Evolutionary conservation across 2,329 filamentous ascomycete species (phyloP).

Genomic region (Bipolaris zeicola): DNA sequence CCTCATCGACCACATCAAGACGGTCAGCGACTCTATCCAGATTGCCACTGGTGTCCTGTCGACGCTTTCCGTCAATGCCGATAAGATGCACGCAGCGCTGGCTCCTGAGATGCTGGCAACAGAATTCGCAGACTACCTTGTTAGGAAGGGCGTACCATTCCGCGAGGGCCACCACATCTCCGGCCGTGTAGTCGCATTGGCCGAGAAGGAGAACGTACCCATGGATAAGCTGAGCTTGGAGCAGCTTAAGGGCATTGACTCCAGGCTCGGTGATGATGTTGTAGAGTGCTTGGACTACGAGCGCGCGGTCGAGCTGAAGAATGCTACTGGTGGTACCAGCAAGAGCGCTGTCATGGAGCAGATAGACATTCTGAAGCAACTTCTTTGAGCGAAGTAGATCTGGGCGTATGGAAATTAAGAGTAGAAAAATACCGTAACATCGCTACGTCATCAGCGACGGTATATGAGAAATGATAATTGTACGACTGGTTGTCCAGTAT

Average conservation of each 20-base stretch:
- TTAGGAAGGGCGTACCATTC: slow-evolving; percentile 74
- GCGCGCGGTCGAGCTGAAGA: slow-evolving; percentile 78
- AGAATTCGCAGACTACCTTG: slow-evolving; percentile 69
- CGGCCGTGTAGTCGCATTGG: slow-evolving; percentile 72
- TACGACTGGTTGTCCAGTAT: background rate
- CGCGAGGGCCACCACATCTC: slow-evolving; percentile 81
- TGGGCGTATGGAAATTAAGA: background rate
- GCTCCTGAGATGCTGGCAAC: slow-evolving; percentile 83
- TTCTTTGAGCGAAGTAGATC: slow-evolving; percentile 30
- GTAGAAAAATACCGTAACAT: slow-evolving; percentile 1
- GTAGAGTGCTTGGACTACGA: slow-evolving; percentile 78
- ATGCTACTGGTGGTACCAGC: slow-evolving; percentile 79
- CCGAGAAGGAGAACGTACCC: slow-evolving; percentile 67
- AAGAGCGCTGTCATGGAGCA: slow-evolving; percentile 69
- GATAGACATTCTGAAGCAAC: slow-evolving; percentile 59
- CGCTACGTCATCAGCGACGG: background rate
- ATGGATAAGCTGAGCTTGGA: slow-evolving; percentile 73
- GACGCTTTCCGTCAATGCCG: slow-evolving; percentile 71
- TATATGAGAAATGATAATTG: slow-evolving; percentile 5
- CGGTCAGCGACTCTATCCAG: slow-evolving; percentile 77
- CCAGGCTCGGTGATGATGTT: slow-evolving; percentile 73
- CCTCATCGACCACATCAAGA: slow-evolving; percentile 84
- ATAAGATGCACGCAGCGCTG: slow-evolving; percentile 79
- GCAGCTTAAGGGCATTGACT: slow-evolving; percentile 71
- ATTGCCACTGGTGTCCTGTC: slow-evolving; percentile 82